Evolutionary conservation across 176 grass and related monocot genomes (phyloP), one percentile per base, ranked within the genome.

Genomic region (Aegilops tauschii): DNA sequence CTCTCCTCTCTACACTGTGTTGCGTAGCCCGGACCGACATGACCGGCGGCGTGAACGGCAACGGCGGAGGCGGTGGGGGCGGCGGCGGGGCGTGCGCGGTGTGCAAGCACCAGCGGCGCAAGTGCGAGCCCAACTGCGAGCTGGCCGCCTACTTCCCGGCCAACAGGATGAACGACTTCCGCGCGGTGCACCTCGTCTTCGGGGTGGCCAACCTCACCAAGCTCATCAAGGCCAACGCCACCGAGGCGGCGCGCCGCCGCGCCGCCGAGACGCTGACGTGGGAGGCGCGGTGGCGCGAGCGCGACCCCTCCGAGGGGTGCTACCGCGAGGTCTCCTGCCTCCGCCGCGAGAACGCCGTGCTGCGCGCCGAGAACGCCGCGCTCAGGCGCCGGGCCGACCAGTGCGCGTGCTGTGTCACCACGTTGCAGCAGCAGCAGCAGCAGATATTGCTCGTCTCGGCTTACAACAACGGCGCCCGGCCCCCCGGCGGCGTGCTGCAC

Each of bases 61-160:
- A 39, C 73, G 73, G 72, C 35, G 68, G 6, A 6, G 64, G 28
- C 25, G 77, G 90, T 10, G 81, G 87, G 40, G 73, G 87, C 30
- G 64, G 63, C 40, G 77, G 87, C 35, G 87, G 93, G 5, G 93
- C 93, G n/a, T 95, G 93, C 85, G 93, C 93, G 3, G 93, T 90
- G 61, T 95, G 93, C 86, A 92, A 93, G 82, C 93, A 95, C 88
- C 93, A 95, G 88, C 88, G 93, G 34, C 83, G 90, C 86, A 95
- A 95, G 85, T 95, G 93, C 88, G 93, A 95, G 82, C 88, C 90
- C 82, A 90, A 88, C 65, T 95, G 93, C 85, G 90, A 95, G 82
- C 83, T 95, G 12, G 90, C 93, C 49, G 69, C 91, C 79, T 95
- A 95, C 80, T 93, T 95, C 80, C 93, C 93, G 56, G 84, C 86